Evolutionary conservation across 345 rosid genomes (phyloP).

Genomic region (Aegle marmelos): DNA sequence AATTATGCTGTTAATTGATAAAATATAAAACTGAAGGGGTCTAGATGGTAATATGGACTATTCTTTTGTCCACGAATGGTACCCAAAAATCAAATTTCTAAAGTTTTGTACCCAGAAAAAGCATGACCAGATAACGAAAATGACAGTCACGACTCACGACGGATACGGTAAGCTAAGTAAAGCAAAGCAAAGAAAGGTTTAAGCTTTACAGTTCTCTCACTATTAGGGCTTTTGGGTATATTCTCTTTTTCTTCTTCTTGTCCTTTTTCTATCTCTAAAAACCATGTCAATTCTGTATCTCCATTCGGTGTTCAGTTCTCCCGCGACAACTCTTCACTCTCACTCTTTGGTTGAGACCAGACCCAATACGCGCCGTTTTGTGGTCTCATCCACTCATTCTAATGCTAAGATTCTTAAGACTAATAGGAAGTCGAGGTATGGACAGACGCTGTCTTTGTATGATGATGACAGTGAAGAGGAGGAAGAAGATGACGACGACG

Average conservation of each 20-base stretch:
- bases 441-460: constrained; percentile 46
- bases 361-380: constrained; percentile 7
- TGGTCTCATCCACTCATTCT: constrained; percentile 62
- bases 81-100: neutral
- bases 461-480: constrained; percentile 43
- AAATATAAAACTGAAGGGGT: neutral
- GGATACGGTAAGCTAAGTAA: too few relatives aligned
- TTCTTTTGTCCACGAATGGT: too few relatives aligned
- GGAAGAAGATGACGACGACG: constrained; percentile 35
- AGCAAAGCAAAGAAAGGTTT: neutral
- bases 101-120: neutral
- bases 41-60: neutral
- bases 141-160: neutral
- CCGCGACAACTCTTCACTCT: constrained; percentile 11
- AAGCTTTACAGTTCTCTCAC: neutral
- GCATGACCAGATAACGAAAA: neutral
- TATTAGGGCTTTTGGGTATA: constrained; percentile 49
- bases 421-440: constrained; percentile 60
- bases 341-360: neutral
- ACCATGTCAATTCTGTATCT: constrained; percentile 48
- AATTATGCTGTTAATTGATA: neutral
- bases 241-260: constrained; percentile 25
- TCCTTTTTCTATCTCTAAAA: constrained; percentile 15
- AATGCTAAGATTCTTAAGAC: constrained; percentile 76
- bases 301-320: constrained; percentile 23